Evolutionary conservation across 2,329 filamentous ascomycete species (phyloP).

Genomic region (Gaeumannomyces tritici): DNA sequence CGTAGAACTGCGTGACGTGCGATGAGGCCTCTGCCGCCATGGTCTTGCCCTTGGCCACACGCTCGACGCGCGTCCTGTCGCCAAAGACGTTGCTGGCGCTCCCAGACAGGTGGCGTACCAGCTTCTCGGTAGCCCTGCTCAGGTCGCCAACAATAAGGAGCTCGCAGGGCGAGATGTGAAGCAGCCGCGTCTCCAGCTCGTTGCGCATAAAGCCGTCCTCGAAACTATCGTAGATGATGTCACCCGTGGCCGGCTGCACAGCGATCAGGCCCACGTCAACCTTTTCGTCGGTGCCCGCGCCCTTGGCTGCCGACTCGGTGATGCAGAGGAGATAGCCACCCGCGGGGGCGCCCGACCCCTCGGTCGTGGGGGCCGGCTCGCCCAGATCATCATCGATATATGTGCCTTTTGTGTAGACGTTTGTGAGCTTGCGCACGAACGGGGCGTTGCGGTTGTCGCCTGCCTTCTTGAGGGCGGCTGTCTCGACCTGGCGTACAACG

Average conservation of each 20-base stretch:
- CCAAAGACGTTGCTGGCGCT: constrained; percentile 88
- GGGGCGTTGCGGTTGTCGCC: constrained; percentile 91
- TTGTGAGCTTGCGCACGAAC: constrained; percentile 87
- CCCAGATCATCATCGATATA: constrained; percentile 84
- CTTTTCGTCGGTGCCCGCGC: constrained; percentile 80
- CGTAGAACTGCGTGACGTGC: constrained; percentile 89
- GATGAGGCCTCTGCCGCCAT: constrained; percentile 78
- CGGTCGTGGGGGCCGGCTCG: constrained; percentile 49
- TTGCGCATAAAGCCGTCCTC: constrained; percentile 96
- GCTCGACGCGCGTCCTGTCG: constrained; percentile 79
- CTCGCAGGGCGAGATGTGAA: constrained; percentile 94
- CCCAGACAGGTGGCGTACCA: constrained; percentile 80
- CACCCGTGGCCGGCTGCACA: constrained; percentile 90
- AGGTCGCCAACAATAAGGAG: constrained; percentile 87
- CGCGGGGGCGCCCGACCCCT: constrained; percentile 37
- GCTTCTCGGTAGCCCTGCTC: constrained; percentile 83
- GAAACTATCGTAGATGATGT: constrained; percentile 92
- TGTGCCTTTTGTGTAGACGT: constrained; percentile 95
- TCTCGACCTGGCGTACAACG: constrained; percentile 89
- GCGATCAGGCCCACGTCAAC: constrained; percentile 87
- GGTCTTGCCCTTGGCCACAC: constrained; percentile 65
- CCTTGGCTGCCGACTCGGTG: constrained; percentile 72
- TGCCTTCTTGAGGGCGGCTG: constrained; percentile 87
- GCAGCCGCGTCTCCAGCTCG: constrained; percentile 87
- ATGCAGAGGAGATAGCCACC: constrained; percentile 92